Conservation (phyloP, 2,329 filamentous ascomycete genomes). For the Trichoderma citrinoviride region DNA sequence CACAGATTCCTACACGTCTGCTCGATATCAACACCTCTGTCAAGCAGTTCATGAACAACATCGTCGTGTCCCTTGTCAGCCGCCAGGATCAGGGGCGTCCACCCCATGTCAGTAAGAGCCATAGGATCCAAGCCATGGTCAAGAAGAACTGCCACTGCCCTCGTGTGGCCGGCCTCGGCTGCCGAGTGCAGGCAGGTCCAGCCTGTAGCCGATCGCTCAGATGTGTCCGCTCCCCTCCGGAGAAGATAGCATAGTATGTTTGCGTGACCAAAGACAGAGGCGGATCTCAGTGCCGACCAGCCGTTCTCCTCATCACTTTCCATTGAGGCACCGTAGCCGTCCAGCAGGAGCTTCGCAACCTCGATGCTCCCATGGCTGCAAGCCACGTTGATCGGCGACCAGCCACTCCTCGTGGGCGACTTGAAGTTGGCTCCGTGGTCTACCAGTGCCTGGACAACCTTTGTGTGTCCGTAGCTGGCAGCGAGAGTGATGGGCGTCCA, state of each 20-base stretch:
- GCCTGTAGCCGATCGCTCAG: background rate
- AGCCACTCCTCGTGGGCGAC: background rate
- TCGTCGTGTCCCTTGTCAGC: conserved; percentile 2
- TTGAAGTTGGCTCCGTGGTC: background rate
- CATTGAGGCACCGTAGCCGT: conserved; percentile 10
- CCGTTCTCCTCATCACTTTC: background rate
- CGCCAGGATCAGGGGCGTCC: conserved; percentile 18
- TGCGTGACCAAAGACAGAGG: background rate
- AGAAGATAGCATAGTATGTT: conserved; percentile 17
- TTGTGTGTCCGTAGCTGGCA: conserved; percentile 6
- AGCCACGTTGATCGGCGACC: conserved; percentile 14
- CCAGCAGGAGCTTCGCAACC: conserved; percentile 10
- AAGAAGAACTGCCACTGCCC: conserved; percentile 17
- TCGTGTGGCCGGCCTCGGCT: conserved; percentile 5
- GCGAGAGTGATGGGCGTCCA: conserved; percentile 18
- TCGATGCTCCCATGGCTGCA: background rate
- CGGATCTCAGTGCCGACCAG: conserved; percentile 15
- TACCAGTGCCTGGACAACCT: conserved; percentile 1
- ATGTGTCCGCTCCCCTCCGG: conserved; percentile 16
- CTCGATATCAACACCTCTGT: conserved; percentile 13
- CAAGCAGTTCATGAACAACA: background rate
- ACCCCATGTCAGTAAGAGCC: background rate
- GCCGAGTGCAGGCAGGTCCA: conserved; percentile 21
- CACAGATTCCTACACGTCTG: background rate
- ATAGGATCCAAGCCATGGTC: conserved; percentile 4